Conservation (phyloP, 2,329 filamentous ascomycete genomes). For the Hymenoscyphus infarciens region DNA sequence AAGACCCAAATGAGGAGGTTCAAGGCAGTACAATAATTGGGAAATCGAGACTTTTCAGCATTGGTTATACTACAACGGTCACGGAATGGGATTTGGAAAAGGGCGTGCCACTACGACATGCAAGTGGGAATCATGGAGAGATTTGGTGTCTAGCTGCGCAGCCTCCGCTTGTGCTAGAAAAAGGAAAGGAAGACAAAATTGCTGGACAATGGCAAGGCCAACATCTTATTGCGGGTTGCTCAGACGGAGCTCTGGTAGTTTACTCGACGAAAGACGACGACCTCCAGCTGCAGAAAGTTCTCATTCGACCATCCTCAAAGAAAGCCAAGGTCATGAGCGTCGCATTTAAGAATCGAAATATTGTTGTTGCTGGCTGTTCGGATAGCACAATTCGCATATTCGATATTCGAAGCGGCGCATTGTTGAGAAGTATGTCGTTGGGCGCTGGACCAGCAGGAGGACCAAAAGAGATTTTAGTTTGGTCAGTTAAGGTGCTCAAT, state of each 20-base stretch:
- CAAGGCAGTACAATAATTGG: constrained; percentile 62
- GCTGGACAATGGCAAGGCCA: constrained; percentile 37
- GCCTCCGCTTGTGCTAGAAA: constrained; percentile 44
- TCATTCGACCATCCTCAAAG: constrained; percentile 75
- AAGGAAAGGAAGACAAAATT: constrained; percentile 31
- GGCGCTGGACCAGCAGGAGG: constrained; percentile 74
- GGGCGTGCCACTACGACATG: constrained; percentile 73
- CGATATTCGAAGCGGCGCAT: constrained; percentile 73
- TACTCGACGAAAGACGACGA: constrained; percentile 84
- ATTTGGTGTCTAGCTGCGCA: constrained; percentile 96
- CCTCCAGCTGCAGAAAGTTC: constrained; percentile 71
- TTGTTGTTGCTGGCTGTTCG: constrained; percentile 87
- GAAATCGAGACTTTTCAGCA: constrained; percentile 85
- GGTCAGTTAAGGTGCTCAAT: constrained; percentile 85
- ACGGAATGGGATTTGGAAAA: constrained; percentile 92
- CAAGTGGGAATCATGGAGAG: constrained; percentile 88
- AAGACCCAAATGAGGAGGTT: constrained; percentile 71
- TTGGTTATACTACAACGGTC: constrained; percentile 86
- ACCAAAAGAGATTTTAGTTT: constrained; percentile 82
- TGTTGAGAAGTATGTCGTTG: constrained; percentile 78
- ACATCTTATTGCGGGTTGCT: constrained; percentile 82
- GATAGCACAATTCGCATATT: constrained; percentile 93
- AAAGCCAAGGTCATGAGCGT: constrained; percentile 88
- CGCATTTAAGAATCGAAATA: constrained; percentile 79
- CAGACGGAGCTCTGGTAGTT: constrained; percentile 83